Conservation (phyloP, 345 rosid species). For the Cardamine chenopodiifolia region DNA sequence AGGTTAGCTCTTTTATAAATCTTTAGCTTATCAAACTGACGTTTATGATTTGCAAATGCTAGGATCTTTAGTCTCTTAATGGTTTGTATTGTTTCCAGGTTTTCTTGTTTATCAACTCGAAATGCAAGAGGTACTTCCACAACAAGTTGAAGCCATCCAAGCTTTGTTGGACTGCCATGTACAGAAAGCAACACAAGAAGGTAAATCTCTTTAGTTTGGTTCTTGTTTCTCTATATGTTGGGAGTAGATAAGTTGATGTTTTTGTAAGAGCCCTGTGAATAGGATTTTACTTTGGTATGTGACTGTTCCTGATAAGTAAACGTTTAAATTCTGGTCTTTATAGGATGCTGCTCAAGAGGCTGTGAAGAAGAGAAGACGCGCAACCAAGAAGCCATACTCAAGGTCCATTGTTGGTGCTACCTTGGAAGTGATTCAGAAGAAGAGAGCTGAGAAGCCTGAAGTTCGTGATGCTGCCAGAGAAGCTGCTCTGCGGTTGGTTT, state of each 20-base stretch:
- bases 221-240: background rate
- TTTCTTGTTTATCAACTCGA: conserved; percentile 84
- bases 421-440: conserved; percentile 77
- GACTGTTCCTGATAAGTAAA: background rate
- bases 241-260: background rate
- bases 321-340: background rate
- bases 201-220: conserved; percentile 23
- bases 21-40: background rate
- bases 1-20: conserved; percentile 18
- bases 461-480: conserved; percentile 82
- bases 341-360: conserved; percentile 77
- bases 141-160: conserved; percentile 89
- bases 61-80: background rate
- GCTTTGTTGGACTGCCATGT: conserved; percentile 86
- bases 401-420: conserved; percentile 82
- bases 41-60: background rate
- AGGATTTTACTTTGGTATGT: background rate
- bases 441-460: conserved; percentile 81
- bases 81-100: conserved; percentile 49
- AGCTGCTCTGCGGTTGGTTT: conserved; percentile 66
- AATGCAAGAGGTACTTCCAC: conserved; percentile 94
- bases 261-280: background rate
- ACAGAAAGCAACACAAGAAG: conserved; percentile 83
- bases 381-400: conserved; percentile 76
- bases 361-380: conserved; percentile 66